Conservation (phyloP, 306 rosid species). For the Alnus glutinosa region DNA sequence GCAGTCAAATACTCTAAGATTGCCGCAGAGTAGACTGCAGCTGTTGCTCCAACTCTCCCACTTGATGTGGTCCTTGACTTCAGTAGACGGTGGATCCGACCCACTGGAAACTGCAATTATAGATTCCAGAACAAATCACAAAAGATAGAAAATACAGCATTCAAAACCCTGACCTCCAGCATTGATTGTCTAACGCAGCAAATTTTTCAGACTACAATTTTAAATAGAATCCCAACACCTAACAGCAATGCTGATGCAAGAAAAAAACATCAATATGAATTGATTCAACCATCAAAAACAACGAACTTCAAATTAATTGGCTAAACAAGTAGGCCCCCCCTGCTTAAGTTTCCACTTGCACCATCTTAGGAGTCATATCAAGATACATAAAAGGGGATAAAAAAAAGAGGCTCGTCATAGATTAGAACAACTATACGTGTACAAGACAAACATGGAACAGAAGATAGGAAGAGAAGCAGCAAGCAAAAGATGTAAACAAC, state of each 20-base stretch:
- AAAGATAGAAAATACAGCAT: slow-evolving; percentile 16
- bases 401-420: neutral
- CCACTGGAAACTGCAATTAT: slow-evolving; percentile 69
- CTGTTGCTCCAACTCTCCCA: slow-evolving; percentile 80
- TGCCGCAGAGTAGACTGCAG: slow-evolving; percentile 80
- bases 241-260: neutral
- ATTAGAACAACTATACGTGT: neutral
- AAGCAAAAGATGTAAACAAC: neutral
- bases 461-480: neutral
- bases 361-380: neutral
- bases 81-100: slow-evolving; percentile 69
- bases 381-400: neutral
- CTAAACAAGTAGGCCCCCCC: neutral
- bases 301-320: neutral
- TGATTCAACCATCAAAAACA: neutral
- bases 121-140: slow-evolving; percentile 5
- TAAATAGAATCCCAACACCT: neutral
- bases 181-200: neutral
- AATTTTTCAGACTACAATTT: neutral
- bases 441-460: neutral
- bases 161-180: neutral
- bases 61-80: slow-evolving; percentile 65
- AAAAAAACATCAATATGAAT: neutral
- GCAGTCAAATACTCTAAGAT: slow-evolving; percentile 80
- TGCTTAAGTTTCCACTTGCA: neutral